Evolutionary conservation across 768 basidiomycete species (phyloP), one percentile per base, ranked within the genome.

Genomic region (Stropharia rugosoannulata): DNA sequence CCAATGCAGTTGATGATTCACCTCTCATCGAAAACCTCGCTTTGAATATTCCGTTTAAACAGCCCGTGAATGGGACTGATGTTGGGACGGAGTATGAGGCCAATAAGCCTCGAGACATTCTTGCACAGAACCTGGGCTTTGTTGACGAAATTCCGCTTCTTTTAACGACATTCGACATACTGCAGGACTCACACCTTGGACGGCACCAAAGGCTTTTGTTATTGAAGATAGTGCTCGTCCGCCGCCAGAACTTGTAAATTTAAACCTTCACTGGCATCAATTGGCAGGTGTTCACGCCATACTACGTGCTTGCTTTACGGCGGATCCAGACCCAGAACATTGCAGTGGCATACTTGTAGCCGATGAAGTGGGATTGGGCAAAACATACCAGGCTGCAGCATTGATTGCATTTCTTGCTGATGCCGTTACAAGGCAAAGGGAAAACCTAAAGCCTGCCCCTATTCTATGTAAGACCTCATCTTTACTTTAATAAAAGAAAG

Each of bases 321-420:
- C 41, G 41, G 41, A 46, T 1, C 35, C 4, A 1, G 5, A 10
- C 6, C n/a, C 12, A n/a, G n/a, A n/a, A 1, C 22, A n/a, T 12
- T 12, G 29, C 22, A 5, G 27, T 15, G 66, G 69, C 0, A 51
- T 59, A 1, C 62, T 69, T 8, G 25, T 70, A 5, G 59, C 61
- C 1, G 67, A 72, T 39, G 65, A 69, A 11, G 71, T 74, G 2
- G 69, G 71, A 0, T 61, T 73, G 0, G 68, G 71, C 0, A 74
- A 74, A 46, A 73, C 70, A 0, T 56, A 63, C 6, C 66, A 64
- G 32, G 41, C 66, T 0, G 41, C 63, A 2, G 32, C 62, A 0
- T n/a, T 62, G 0, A 56, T 69, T 1, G 65, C 61, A 0, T 66
- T 68, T 44, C 48, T 70, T 0, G 54, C 55, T 1, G 52, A 62